Percentiles rank a stretch among this genome's conserved stretches.
These are phyloP conservation scores for Penicillium sp. DNA, from an alignment of 2,329 filamentous ascomycete species.

Conservation along the genomic window DNA sequence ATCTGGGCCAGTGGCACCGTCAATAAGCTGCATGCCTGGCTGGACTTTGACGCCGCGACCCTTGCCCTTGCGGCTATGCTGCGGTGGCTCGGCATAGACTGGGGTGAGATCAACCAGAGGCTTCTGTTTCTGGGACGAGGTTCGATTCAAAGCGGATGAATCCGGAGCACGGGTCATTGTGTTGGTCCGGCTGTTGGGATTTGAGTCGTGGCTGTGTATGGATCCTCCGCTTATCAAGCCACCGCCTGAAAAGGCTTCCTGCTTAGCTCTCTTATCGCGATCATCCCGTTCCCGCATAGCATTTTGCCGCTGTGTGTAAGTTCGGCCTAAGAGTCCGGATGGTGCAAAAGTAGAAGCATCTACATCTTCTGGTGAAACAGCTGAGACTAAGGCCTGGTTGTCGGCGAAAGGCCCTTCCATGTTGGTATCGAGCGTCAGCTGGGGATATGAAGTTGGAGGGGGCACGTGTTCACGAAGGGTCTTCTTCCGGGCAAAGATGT, in stretches of 20 bases:
- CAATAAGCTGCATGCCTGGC: constrained; percentile 38
- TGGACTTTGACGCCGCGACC: constrained; percentile 45
- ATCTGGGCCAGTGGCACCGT: constrained; percentile 42
- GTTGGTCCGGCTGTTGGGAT: constrained; percentile 29
- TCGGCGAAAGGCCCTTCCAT: constrained; percentile 5
- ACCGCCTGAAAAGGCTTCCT: constrained; percentile 49
- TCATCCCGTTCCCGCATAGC: constrained; percentile 41
- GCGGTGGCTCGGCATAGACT: constrained; percentile 60
- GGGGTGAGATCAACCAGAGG: constrained; percentile 68
- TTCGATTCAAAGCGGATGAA: constrained; percentile 38
- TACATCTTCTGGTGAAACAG: constrained; percentile 8
- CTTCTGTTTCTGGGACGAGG: constrained; percentile 46
- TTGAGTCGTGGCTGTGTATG: constrained; percentile 36
- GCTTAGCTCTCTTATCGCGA: constrained; percentile 32
- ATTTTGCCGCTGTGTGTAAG: constrained; percentile 39
- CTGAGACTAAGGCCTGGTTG: constrained; percentile 4
- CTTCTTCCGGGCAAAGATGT: constrained; percentile 27
- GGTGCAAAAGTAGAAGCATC: constrained; percentile 35
- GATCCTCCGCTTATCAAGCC: constrained; percentile 50
- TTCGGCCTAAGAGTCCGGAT: constrained; percentile 37
- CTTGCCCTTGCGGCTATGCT: constrained; percentile 34
- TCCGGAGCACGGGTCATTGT: constrained; percentile 31
- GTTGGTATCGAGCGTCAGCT: constrained; percentile 26
- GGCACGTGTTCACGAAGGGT: constrained; percentile 27
- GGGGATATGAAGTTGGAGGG: constrained; percentile 30